These are phyloP conservation scores for Fonsecaea erecta DNA, from an alignment of 2,329 filamentous ascomycete genomes.

Conservation along the genomic window DNA sequence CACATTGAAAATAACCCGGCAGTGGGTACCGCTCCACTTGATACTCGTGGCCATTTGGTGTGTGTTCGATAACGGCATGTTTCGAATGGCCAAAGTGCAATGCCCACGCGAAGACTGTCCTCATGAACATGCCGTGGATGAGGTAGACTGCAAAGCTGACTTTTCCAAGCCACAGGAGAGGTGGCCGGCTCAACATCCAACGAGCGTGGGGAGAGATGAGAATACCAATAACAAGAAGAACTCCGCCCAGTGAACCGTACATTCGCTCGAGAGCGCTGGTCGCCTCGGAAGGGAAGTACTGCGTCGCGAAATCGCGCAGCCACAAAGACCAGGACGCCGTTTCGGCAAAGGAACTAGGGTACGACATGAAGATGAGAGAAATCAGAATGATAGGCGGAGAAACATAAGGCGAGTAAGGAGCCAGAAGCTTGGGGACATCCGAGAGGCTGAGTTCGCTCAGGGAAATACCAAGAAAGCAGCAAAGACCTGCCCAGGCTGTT, in stretches of 20 bases:
- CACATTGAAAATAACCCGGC: slow-evolving; percentile 38
- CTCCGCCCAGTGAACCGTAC: slow-evolving; percentile 56
- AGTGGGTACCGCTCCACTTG: slow-evolving; percentile 26
- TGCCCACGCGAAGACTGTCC: slow-evolving; percentile 65
- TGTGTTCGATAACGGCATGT: slow-evolving; percentile 36
- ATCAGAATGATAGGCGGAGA: slow-evolving; percentile 50
- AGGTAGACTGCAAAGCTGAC: slow-evolving; percentile 69
- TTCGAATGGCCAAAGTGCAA: slow-evolving; percentile 53
- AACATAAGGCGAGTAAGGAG: slow-evolving; percentile 53
- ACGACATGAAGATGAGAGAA: slow-evolving; percentile 64
- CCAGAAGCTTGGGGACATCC: slow-evolving; percentile 47
- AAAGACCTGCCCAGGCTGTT: slow-evolving; percentile 54
- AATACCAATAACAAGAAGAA: slow-evolving; percentile 57
- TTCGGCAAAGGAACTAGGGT: slow-evolving; percentile 61
- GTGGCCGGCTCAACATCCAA: slow-evolving; percentile 58
- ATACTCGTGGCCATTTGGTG: slow-evolving; percentile 9
- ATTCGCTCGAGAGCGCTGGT: slow-evolving; percentile 56
- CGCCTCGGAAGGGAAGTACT: slow-evolving; percentile 49
- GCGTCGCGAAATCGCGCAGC: slow-evolving; percentile 22
- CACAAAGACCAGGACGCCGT: slow-evolving; percentile 59
- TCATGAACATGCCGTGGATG: slow-evolving; percentile 65
- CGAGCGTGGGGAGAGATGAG: slow-evolving; percentile 60
- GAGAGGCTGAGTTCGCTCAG: slow-evolving; percentile 56
- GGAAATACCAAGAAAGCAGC: slow-evolving; percentile 67
- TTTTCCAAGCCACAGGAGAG: slow-evolving; percentile 66